phyloP scores from a whole-genome alignment of 1,284 basidiomycete genomes.

The Exobasidium rhododendri region DNA sequence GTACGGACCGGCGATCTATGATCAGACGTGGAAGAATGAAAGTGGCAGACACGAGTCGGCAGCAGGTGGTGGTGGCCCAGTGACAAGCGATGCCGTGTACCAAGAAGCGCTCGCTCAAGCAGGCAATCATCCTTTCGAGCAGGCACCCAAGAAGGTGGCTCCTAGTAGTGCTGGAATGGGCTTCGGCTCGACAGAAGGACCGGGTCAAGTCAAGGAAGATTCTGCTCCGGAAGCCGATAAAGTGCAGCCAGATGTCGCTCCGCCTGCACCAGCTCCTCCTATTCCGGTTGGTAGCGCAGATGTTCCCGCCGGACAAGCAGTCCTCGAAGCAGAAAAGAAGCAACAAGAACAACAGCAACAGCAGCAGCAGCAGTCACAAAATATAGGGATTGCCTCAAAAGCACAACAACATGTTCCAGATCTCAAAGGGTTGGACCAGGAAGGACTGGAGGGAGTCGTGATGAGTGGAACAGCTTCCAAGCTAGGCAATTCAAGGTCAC shows the following conservation, averaged over 20 bases:
- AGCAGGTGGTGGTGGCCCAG: conserved; percentile 2
- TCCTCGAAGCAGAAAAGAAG: conserved; percentile 1
- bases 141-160: conserved; percentile 15
- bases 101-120: conserved; percentile 12
- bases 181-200: neutral
- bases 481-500: neutral
- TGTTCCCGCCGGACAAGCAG: neutral
- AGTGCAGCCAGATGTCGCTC: conserved; percentile 2
- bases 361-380: too few species aligned
- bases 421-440: conserved; percentile 33
- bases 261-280: conserved; percentile 8
- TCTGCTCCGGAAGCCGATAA: neutral
- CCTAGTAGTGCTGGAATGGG: conserved; percentile 3
- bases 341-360: neutral
- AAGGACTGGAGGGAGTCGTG: conserved; percentile 37
- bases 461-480: conserved; percentile 31
- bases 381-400: too few species aligned
- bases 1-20: conserved; percentile 31
- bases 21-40: neutral
- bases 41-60: neutral
- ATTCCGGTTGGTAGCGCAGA: conserved; percentile 6
- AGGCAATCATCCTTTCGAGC: conserved; percentile 21
- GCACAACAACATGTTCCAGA: neutral
- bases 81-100: neutral
- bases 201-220: neutral